Base-by-base conservation (phyloP, 805 yeast species). In the Pichia nakasei region DNA sequence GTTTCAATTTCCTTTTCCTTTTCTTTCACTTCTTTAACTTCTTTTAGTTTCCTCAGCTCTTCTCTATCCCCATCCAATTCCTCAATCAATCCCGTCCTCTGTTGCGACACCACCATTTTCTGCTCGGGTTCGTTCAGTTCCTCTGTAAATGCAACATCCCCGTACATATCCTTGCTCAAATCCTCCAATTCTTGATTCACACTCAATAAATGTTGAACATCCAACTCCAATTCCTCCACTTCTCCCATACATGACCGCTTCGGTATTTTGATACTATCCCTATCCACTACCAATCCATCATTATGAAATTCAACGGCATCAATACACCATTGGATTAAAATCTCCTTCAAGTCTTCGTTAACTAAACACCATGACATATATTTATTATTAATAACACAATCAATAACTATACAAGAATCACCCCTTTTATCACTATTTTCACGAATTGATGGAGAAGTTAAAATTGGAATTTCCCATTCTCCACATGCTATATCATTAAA, bases 381-480 rank as follows among this genome's bases (percentile, higher is more conserved):
- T 31, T 63, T 64, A 9, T 76, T 69, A 56, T 85, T 79, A 46
- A 87, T 73, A 39, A 89, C 79, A 60, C 96, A 88, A 59, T 88
- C 96, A 53, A 77, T 77, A 2, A 85, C 88, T 36, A 72, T 63
- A 36, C 88, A 76, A 15, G 66, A 59, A 3, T 64, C 60, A 1
- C 94, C 94, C 53, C 77, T 77, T 56, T 88, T 88, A 59, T 89
- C 96, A 13, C 48, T 57, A 37, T 73, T 82, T 8, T 53, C 52
- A 12, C 80, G 56, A 44, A 70, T 58, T 39, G 73, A 75, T 0
- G 72, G 68, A 0, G 91, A 78, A 0, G 85, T 77, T 2, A 84
- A 72, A 2, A 89, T 76, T 1, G 96, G 96, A 2, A 87, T 81
- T 47, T 83, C 88, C 95, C 96, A 88, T 54, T 82, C 70, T 54